phyloP scores from a whole-genome alignment of 352 stramenopile genomes.

The Phytophthora pisi region DNA sequence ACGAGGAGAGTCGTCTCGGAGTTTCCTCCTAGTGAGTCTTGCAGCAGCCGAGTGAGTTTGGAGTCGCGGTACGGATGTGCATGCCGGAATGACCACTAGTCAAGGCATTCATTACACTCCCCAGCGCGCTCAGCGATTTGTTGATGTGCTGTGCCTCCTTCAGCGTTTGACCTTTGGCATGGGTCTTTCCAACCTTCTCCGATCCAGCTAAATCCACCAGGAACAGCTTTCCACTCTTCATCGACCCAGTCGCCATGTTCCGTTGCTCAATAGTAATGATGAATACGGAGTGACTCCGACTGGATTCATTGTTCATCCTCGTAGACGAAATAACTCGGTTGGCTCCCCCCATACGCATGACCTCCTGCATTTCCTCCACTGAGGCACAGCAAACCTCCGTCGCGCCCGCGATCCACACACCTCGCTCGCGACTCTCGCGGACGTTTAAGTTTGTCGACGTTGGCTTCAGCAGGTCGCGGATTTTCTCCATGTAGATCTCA shows the following conservation, averaged over 20 bases:
- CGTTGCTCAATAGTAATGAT: constrained; percentile 95
- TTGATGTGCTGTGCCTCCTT: constrained; percentile 92
- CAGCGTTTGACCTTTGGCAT: constrained; percentile 91
- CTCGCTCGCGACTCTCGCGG: constrained; percentile 62
- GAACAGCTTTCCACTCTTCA: constrained; percentile 93
- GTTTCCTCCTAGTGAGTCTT: constrained; percentile 84
- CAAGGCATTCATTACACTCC: constrained; percentile 91
- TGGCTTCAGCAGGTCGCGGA: constrained; percentile 94
- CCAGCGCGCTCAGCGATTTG: constrained; percentile 89
- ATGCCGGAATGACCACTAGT: constrained; percentile 85
- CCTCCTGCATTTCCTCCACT: constrained; percentile 69
- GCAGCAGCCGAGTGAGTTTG: constrained; percentile 87
- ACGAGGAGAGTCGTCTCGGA: constrained; percentile 76
- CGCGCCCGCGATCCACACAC: constrained; percentile 67
- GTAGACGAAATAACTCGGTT: constrained; percentile 90
- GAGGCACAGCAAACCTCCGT: constrained; percentile 68
- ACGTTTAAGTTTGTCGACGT: constrained; percentile 64
- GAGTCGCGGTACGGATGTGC: constrained; percentile 92
- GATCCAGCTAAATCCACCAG: constrained; percentile 82
- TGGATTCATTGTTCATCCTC: constrained; percentile 92
- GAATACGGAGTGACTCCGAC: constrained; percentile 95
- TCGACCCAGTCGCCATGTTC: constrained; percentile 62
- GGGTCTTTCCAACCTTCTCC: constrained; percentile 79
- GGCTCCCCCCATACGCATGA: constrained; percentile 92
- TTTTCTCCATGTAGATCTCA: constrained; percentile 99